These are phyloP conservation scores for Coprinopsis strossmayeri DNA, from an alignment of 768 basidiomycete species.

Conservation along the genomic window DNA sequence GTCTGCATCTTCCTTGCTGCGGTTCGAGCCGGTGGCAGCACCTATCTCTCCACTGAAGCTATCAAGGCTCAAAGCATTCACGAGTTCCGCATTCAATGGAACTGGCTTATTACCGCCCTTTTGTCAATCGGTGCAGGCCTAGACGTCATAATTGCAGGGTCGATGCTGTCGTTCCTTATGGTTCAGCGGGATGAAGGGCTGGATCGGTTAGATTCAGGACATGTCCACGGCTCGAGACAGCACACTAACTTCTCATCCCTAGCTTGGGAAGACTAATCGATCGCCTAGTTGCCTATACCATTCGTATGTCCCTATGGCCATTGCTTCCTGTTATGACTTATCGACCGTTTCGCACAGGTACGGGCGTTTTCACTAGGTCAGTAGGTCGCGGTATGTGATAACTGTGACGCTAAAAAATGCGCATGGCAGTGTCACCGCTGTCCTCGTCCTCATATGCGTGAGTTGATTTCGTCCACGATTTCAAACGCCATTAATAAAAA, in stretches of 20 bases:
- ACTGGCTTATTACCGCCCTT: slow-evolving; percentile 26
- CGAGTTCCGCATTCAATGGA: slow-evolving; percentile 17
- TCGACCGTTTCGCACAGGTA: slow-evolving; percentile 10
- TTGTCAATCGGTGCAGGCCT: slow-evolving; percentile 21
- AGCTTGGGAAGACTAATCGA: slow-evolving; percentile 21
- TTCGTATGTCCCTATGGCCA: slow-evolving; percentile 18
- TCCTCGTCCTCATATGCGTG: slow-evolving; percentile 17
- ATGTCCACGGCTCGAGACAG: background rate
- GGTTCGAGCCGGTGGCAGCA: slow-evolving; percentile 21
- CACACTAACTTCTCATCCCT: background rate
- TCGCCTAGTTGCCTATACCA: slow-evolving; percentile 22
- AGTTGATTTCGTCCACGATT: slow-evolving; percentile 1
- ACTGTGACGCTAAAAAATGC: background rate
- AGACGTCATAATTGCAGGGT: slow-evolving; percentile 24
- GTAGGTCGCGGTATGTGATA: background rate
- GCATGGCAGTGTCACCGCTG: slow-evolving; percentile 10
- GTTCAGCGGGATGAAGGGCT: slow-evolving; percentile 15
- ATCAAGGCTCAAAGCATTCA: slow-evolving; percentile 16
- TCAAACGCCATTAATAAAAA: background rate
- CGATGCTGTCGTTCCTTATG: slow-evolving; percentile 25
- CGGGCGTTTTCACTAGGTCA: slow-evolving; percentile 21
- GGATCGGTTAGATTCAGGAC: slow-evolving; percentile 12
- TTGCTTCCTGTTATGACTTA: background rate
- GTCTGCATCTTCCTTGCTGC: slow-evolving; percentile 20
- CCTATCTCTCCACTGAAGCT: slow-evolving; percentile 20